Base-by-base conservation (phyloP, 2,329 filamentous ascomycete species). In the Aspergillus aculeatus region DNA sequence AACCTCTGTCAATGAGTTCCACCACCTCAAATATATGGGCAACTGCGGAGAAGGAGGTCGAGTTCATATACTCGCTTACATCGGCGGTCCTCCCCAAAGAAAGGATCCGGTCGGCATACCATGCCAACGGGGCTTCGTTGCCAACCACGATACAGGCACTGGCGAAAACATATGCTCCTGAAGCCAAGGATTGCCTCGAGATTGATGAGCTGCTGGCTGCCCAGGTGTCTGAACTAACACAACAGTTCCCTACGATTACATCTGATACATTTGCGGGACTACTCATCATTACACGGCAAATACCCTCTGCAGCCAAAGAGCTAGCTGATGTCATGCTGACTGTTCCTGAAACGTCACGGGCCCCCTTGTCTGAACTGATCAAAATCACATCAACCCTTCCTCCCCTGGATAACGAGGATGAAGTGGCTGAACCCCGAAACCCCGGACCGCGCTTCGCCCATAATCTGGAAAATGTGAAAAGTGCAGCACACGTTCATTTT, bases 231-330 rank as follows among this genome's bases (percentile, higher is more conserved):
- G 82, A 84, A 50, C 78, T 90, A 6, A 74, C 74, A 2, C 72
- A 78, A 57, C 81, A 86, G 12, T 89, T 87, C 64, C 80, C 83
- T 1, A 75, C 74, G 10, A 73, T 89, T 11, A 71, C 81, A 1
- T 67, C 76, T 1, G 68, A 77, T 0, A 79, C 83, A 44, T 73
- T 86, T 3, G 74, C 80, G 14, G 81, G 83, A 1, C 72, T 89
- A 16, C 76, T 89, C 19, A 78, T 77, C 16, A 74, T 89, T 19
- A 83, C 86, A 1, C 74, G 83, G 41, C 84, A 84, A 19, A 85
- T 84, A 2, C 81, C 81, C 0, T 80, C 79, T 14, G 81, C 83
- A 14, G 86, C 86, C 2, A 82, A 82, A 61, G 86, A 89, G 54
- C 73, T 90, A 23, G 85, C 86, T 9, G 79, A 80, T 62, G 82